Evolutionary conservation across 208 protist genomes (phyloP).

Genomic region (Angomonas desouzai): DNA sequence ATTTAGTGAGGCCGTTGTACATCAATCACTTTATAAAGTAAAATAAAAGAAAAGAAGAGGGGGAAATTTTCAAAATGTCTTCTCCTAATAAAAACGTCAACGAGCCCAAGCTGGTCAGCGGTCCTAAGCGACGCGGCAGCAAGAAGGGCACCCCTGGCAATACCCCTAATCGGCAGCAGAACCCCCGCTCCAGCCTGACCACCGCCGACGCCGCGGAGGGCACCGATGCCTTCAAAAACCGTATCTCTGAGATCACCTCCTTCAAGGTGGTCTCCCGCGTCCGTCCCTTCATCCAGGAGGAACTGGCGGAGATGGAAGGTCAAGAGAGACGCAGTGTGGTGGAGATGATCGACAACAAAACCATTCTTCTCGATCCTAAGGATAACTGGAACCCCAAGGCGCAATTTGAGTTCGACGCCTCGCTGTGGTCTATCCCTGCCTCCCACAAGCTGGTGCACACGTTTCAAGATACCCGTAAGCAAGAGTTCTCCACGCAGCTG

Average conservation of each 20-base stretch:
- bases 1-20: too few species aligned
- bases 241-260: slow-evolving; percentile 81
- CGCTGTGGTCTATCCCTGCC: slow-evolving; percentile 87
- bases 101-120: slow-evolving; percentile 65
- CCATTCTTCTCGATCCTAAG: slow-evolving; percentile 83
- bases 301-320: slow-evolving; percentile 83
- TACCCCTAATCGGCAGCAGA: slow-evolving; percentile 12
- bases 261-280: slow-evolving; percentile 85
- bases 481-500: slow-evolving; percentile 74
- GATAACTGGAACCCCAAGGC: slow-evolving; percentile 82
- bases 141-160: slow-evolving; percentile 1
- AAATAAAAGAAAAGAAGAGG: slow-evolving; percentile 15
- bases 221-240: slow-evolving; percentile 70
- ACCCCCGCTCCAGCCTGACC: slow-evolving; percentile 28
- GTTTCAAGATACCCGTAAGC: slow-evolving; percentile 71
- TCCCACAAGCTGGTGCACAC: slow-evolving; percentile 81
- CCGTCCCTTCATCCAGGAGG: slow-evolving; percentile 84
- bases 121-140: slow-evolving; percentile 13
- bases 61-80: slow-evolving; percentile 14
- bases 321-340: slow-evolving; percentile 83
- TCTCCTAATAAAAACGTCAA: slow-evolving; percentile 12
- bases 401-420: slow-evolving; percentile 89
- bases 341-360: slow-evolving; percentile 87
- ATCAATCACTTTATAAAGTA: too few species aligned
- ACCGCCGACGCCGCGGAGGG: slow-evolving; percentile 51